Evolutionary conservation across 805 yeast genomes (phyloP), one percentile per base, ranked within the genome.

Genomic region (Cyberlindnera maritima): DNA sequence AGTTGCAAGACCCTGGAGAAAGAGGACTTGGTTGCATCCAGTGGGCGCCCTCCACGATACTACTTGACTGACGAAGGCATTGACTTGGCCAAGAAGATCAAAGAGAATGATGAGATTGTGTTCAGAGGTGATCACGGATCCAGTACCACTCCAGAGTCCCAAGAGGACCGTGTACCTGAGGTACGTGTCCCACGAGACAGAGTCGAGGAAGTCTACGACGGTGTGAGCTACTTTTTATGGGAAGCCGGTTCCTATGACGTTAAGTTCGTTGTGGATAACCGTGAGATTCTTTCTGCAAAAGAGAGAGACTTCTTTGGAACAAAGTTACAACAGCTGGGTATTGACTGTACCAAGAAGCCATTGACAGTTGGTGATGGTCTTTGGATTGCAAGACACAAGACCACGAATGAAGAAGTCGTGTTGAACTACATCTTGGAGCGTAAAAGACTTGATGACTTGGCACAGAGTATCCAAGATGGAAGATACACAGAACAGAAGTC

Each of bases 401-500:
- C 49, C 0, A 76, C 87, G 0, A 74, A 76, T 1, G 75, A 76
- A 44, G 83, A 83, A 45, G 88, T 83, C 4, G 84, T 88, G 1
- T 66, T 94, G 15, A 86, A 92, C 61, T 83, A 80, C 51, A 85
- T 94, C n/a, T 76, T 92, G 39, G 99, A 94, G 68, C 73, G 99
- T 33, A 94, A 94, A 65, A 70, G 97, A 46, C 65, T 91, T 37
- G 96, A 88, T 60, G 99, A 94, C 71, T 74, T 94, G 57, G 85
- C 85, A 0, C 60, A 72, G 29, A 87, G 96, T 43, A 89, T 94
- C 39, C 76, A 77, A 49, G 99, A 94, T 65, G 96, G 96, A 2
- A 69, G 99, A 41, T 90, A 85, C 58, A 72, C 74, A 45, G 99
- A 94, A 62, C 99, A 94, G 62, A 91, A 92, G 60, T 67, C 75